Evolutionary conservation across 2,329 filamentous ascomycete genomes (phyloP), one percentile per base, ranked within the genome.

Genomic region (Aspergillus sp.): DNA sequence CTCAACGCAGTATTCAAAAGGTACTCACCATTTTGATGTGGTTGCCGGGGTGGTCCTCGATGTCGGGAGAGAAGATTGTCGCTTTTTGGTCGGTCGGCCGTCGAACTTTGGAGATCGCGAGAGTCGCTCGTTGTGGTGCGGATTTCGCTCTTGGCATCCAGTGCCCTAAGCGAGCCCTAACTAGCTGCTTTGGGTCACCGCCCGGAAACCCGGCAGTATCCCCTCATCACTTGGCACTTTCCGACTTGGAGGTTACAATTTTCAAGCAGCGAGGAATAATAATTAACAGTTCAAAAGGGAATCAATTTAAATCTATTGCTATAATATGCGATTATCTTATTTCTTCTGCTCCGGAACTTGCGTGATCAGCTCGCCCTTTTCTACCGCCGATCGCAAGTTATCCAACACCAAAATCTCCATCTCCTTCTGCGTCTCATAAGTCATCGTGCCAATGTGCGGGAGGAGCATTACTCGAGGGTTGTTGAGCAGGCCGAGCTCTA

Each of bases 321-420:
- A 51, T 51, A 39, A 19, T 24, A 21, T 41, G 43, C 39, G 7
- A 31, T 9, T 43, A 31, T 31, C 19, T 21, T 40, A 61, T n/a
- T 45, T 57, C 59, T 73, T 73, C 76, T 87, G 85, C 71, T 86
- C 85, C 4, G 82, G 79, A 41, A 88, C 81, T 60, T 82, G 78
- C n/a, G 85, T 87, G 57, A 86, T 71, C 68, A 88, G 70, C 58
- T 78, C 79, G 4, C 82, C 83, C 58, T 81, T 78, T 65, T 85
- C 79, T 40, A 87, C 77, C 6, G 81, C 84, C 33, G 74, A 79
- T 66, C 80, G 80, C 68, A 88, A 61, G 62, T 86, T 86, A 33
- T 83, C 77, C 67, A 86, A 60, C 17, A 86, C 83, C 62, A 86
- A 67, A 52, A 85, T 66, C 68, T 86, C 84, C 84, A 86, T 86